Conservation (phyloP, 306 rosid genomes). For the Bauhinia variegata region DNA sequence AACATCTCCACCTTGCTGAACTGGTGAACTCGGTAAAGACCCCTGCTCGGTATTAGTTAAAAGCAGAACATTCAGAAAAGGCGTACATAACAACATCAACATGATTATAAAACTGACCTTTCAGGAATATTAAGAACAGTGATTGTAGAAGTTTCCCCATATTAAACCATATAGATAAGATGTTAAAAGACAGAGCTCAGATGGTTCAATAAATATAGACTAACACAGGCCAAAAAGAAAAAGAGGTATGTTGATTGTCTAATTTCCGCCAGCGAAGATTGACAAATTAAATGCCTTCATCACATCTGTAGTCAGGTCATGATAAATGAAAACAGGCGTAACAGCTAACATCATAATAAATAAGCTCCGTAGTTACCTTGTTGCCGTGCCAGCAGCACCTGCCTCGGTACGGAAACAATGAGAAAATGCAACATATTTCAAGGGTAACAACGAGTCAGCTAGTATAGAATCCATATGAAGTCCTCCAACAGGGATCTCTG, state of each 20-base stretch:
- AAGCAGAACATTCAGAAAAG: constrained; percentile 16
- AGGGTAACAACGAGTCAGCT: constrained; percentile 70
- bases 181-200: too few species aligned
- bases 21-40: constrained; percentile 97
- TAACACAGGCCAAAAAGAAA: background rate
- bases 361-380: constrained; percentile 56
- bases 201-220: constrained; percentile 1
- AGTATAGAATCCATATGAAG: constrained; percentile 97
- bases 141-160: background rate
- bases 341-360: constrained; percentile 19
- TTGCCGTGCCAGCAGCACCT: constrained; percentile 93
- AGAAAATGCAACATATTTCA: constrained; percentile 88
- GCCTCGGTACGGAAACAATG: constrained; percentile 99
- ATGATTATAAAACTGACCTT: background rate
- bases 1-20: constrained; percentile 96
- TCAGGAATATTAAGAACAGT: background rate
- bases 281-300: background rate
- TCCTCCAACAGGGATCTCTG: constrained; percentile 98
- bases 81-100: background rate
- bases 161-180: background rate
- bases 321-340: background rate
- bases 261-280: background rate
- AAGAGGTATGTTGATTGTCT: background rate
- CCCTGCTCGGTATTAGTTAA: constrained; percentile 58
- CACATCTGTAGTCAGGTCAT: constrained; percentile 8